These are phyloP conservation scores for Lepidium africanum DNA, from an alignment of 345 rosid species.

Conservation along the genomic window DNA sequence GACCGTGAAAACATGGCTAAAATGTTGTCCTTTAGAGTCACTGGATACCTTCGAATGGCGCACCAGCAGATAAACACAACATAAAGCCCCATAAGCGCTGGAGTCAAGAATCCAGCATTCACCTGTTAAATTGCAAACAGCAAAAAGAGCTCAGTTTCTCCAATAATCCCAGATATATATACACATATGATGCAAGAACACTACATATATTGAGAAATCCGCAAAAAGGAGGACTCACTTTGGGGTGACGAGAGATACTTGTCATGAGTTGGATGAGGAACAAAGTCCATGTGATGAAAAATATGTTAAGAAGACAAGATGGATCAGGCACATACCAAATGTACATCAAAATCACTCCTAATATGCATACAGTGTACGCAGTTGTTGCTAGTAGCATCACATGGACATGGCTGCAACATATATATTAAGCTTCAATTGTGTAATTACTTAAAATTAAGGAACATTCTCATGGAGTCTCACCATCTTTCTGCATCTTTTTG, in stretches of 20 bases:
- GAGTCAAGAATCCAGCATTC: slow-evolving; percentile 68
- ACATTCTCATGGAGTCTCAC: slow-evolving; percentile 31
- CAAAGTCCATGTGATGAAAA: slow-evolving; percentile 86
- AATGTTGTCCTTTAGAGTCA: no score
- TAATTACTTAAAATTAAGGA: not conserved
- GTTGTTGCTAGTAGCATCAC: slow-evolving; percentile 59
- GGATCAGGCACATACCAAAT: slow-evolving; percentile 94
- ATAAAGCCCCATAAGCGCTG: slow-evolving; percentile 91
- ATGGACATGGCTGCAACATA: slow-evolving; percentile 59
- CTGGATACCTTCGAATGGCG: slow-evolving; percentile 64
- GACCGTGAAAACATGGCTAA: no score
- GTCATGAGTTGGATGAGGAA: slow-evolving; percentile 94
- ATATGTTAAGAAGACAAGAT: slow-evolving; percentile 84
- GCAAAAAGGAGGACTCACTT: slow-evolving; percentile 32
- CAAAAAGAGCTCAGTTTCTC: not conserved
- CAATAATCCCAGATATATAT: not conserved
- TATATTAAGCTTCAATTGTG: not conserved
- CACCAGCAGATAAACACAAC: slow-evolving; percentile 91
- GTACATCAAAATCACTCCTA: slow-evolving; percentile 84
- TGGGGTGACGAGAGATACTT: slow-evolving; percentile 76
- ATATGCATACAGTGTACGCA: slow-evolving; percentile 63
- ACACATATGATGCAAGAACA: not conserved
- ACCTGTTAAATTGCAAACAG: slow-evolving; percentile 37
- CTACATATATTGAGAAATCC: no score
- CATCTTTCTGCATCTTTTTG: slow-evolving; percentile 68